Evolutionary conservation across 495 filamentous ascomycete species (phyloP).

Genomic region (Hypoxylon subgilvum): DNA sequence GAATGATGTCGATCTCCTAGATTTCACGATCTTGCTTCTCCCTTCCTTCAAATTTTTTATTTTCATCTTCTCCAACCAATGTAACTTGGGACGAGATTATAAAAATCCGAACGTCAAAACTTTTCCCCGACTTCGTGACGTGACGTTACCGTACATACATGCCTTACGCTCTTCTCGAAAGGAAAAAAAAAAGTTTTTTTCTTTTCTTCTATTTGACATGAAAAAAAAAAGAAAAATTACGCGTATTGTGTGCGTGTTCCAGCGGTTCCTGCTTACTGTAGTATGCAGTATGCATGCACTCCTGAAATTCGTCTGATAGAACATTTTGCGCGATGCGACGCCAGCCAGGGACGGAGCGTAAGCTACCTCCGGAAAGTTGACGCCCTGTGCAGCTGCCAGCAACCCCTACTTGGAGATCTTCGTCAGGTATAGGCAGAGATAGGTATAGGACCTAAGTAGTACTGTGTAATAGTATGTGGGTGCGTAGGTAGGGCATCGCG

Average conservation of each 20-base stretch:
- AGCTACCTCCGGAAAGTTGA: slow-evolving; percentile 14
- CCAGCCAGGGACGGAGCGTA: slow-evolving; percentile 32
- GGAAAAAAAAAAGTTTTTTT: slow-evolving; percentile 6
- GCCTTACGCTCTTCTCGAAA: slow-evolving; percentile 7
- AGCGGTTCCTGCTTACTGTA: slow-evolving; percentile 38
- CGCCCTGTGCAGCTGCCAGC: too few species aligned
- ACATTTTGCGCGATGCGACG: slow-evolving; percentile 31
- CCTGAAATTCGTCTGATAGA: slow-evolving; percentile 35
- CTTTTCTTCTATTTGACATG: too few species aligned
- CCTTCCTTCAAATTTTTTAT: background rate
- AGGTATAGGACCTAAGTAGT: too few species aligned
- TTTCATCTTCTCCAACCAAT: slow-evolving; percentile 15
- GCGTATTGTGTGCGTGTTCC: slow-evolving; percentile 8
- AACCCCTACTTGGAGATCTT: background rate
- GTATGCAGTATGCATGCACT: slow-evolving; percentile 38
- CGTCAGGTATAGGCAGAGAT: background rate
- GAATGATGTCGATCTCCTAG: slow-evolving; percentile 36
- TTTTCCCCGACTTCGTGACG: too few species aligned
- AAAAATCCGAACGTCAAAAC: too few species aligned
- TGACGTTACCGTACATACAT: too few species aligned
- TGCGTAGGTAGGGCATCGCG: background rate
- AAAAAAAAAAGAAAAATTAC: too few species aligned
- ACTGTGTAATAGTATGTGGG: too few species aligned
- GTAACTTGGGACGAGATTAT: too few species aligned
- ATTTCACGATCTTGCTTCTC: slow-evolving; percentile 13